These are phyloP conservation scores for Closterium sp. DNA, from an alignment of 139 green algal genomes.

Conservation along the genomic window DNA sequence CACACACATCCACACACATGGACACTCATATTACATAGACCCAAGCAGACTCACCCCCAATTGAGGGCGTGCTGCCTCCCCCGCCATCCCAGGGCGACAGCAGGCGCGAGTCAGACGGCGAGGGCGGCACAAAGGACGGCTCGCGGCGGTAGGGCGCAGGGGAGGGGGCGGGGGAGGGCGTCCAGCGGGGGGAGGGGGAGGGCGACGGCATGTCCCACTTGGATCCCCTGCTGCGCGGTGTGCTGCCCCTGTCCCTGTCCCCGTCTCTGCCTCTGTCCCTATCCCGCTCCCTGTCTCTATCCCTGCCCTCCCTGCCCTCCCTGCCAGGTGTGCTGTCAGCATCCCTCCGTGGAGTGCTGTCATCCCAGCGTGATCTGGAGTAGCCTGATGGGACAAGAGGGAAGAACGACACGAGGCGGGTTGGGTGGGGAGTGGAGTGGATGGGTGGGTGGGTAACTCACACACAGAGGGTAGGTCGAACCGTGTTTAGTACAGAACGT, in stretches of 20 bases:
- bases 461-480: too few species aligned
- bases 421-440: not conserved
- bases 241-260: slow-evolving; percentile 30
- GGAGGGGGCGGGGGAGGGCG: not conserved
- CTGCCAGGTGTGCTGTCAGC: not conserved
- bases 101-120: slow-evolving; percentile 21
- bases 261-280: not conserved
- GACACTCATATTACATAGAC: too few species aligned
- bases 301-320: not conserved
- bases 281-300: too few species aligned
- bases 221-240: not conserved
- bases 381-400: not conserved
- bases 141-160: not conserved
- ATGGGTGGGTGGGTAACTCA: not conserved
- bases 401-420: not conserved
- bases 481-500: too few species aligned
- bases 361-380: not conserved
- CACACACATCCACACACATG: not conserved
- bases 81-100: slow-evolving; percentile 36
- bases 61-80: not conserved
- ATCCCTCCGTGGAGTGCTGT: not conserved
- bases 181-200: not conserved
- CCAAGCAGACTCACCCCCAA: not conserved
- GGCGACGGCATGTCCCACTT: slow-evolving; percentile 17
- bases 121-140: slow-evolving; percentile 7